Percentiles rank a stretch among this genome's conserved stretches.
These are phyloP conservation scores for Nemophila menziesii DNA, from an alignment of 257 asterid species.

Conservation along the genomic window DNA sequence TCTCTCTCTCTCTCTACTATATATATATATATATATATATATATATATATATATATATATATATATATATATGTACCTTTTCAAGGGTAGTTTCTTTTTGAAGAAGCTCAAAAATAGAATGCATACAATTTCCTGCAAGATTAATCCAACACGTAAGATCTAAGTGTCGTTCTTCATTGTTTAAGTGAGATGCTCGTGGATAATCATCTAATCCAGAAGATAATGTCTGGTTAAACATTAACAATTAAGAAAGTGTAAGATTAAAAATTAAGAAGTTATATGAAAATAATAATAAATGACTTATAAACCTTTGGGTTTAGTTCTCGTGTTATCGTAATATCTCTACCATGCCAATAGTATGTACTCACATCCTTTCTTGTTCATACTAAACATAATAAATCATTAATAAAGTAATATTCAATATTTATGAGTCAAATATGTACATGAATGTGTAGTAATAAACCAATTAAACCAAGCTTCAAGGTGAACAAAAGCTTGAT, in stretches of 20 bases:
- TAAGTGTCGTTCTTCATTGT: slow-evolving; percentile 81
- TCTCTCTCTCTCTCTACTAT: too few species aligned
- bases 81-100: slow-evolving; percentile 42
- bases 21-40: too few species aligned
- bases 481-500: slow-evolving; percentile 67
- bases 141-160: slow-evolving; percentile 99
- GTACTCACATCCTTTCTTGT: slow-evolving; percentile 60
- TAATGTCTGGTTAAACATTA: slow-evolving; percentile 34
- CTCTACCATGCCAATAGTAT: slow-evolving; percentile 98
- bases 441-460: slow-evolving; percentile 85
- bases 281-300: slow-evolving; percentile 7
- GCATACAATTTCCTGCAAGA: slow-evolving; percentile 93
- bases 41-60: too few species aligned
- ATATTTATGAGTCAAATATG: too few species aligned
- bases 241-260: background rate
- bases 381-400: slow-evolving; percentile 12
- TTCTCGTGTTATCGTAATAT: slow-evolving; percentile 47
- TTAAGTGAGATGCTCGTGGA: slow-evolving; percentile 99
- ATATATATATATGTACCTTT: slow-evolving; percentile 28
- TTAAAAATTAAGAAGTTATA: background rate
- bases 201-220: slow-evolving; percentile 98
- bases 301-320: slow-evolving; percentile 87
- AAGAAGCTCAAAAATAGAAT: slow-evolving; percentile 67
- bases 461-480: slow-evolving; percentile 98
- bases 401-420: too few species aligned